Evolutionary conservation across 805 yeast genomes (phyloP), one percentile per base, ranked within the genome.

Genomic region (Saturnispora mendoncae): DNA sequence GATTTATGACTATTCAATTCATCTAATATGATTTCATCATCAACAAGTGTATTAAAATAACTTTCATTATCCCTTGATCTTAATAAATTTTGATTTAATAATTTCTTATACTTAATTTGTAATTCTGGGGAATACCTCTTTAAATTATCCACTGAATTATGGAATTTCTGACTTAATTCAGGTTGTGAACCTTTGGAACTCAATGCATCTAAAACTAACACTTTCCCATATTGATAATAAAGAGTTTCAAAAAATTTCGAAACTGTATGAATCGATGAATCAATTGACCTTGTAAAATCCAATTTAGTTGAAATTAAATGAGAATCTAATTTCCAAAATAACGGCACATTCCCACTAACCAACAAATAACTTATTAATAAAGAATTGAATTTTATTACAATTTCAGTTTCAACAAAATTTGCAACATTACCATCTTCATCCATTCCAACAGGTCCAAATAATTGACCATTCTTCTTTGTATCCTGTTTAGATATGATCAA

Each of bases 361-460:
- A 71, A 59, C 6, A 69, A 63, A 44, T 71, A 70, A 4, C 75
- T 47, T 53, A 66, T 35, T 52, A 60, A 24, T 58, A 62, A 5
- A 68, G 60, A 24, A 15, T 41, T 35, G 36, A 69, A 69, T 8
- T 39, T 39, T 8, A 73, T 51, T 7, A 74, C 61, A 13, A 73
- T 52, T 53, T 75, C 80, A 4, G 74, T 62, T 49, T 75, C 80
- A 18, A 66, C 71, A 50, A 62, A 73, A 49, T 74, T 72, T 3
- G 86, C 85, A 29, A 78, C 83, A 48, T 78, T 62, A 0, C 83
- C 53, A 31, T 70, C 69, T 46, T 75, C 80, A 51, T 75, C 80
- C 50, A 73, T 64, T 26, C 80, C 76, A 62, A 71, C 70, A 24
- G 74, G 74, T 1, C 80, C 80, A 52, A 73, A 74, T 15, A 74